Evolutionary conservation across 2,329 filamentous ascomycete species (phyloP).

Genomic region (Epicoccum nigrum): DNA sequence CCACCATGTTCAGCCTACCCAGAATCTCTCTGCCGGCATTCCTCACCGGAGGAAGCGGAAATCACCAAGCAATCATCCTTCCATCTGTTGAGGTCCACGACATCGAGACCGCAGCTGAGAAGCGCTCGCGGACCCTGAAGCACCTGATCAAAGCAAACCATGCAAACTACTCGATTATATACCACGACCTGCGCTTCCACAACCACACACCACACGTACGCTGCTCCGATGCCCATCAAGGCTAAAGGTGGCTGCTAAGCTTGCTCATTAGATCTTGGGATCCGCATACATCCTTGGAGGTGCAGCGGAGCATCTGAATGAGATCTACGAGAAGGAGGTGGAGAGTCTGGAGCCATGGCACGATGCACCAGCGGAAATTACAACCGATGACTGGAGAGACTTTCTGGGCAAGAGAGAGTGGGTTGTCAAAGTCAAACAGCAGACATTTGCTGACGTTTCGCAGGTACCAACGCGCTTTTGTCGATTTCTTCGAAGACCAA

Average conservation of each 20-base stretch:
- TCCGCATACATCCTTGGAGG: slow-evolving; percentile 88
- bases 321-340: slow-evolving; percentile 79
- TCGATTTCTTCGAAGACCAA: slow-evolving; percentile 96
- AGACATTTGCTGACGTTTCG: slow-evolving; percentile 15
- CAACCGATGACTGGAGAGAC: slow-evolving; percentile 82
- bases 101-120: slow-evolving; percentile 80
- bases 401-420: slow-evolving; percentile 76
- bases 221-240: slow-evolving; percentile 23
- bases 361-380: slow-evolving; percentile 84
- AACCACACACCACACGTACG: slow-evolving; percentile 81
- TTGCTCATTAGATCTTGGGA: slow-evolving; percentile 66
- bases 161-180: slow-evolving; percentile 83
- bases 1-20: slow-evolving; percentile 33
- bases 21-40: slow-evolving; percentile 30
- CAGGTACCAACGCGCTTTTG: slow-evolving; percentile 83
- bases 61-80: slow-evolving; percentile 55
- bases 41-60: slow-evolving; percentile 22
- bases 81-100: slow-evolving; percentile 75
- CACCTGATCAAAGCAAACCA: slow-evolving; percentile 92
- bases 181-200: slow-evolving; percentile 74
- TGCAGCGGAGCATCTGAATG: slow-evolving; percentile 72
- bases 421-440: slow-evolving; percentile 1
- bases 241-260: slow-evolving; percentile 38
- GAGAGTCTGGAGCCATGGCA: slow-evolving; percentile 78
- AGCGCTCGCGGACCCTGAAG: slow-evolving; percentile 81